Evolutionary conservation across 2,329 filamentous ascomycete genomes (phyloP).

Genomic region (Emergomyces orientalis): DNA sequence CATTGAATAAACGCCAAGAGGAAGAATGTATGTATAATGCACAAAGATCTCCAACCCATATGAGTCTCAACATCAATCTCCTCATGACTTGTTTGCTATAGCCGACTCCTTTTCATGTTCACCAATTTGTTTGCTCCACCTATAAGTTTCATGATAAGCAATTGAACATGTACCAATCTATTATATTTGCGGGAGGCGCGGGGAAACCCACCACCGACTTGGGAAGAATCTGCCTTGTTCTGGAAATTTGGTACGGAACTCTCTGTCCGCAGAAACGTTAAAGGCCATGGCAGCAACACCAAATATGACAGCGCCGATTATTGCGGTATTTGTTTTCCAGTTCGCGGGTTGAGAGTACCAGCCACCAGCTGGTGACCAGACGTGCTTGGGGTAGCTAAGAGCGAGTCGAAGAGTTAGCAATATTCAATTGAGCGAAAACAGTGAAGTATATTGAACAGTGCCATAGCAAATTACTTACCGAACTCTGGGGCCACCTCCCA

Average conservation of each 20-base stretch:
- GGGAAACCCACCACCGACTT: constrained; percentile 61
- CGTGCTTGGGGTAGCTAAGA: constrained; percentile 89
- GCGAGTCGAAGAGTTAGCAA: constrained; percentile 9
- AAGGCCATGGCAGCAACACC: constrained; percentile 60
- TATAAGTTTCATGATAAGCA: constrained; percentile 29
- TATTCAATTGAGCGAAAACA: constrained; percentile 14
- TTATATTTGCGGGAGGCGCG: constrained; percentile 8
- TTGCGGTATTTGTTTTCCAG: constrained; percentile 85
- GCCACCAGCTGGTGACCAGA: constrained; percentile 96
- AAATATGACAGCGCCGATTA: constrained; percentile 59
- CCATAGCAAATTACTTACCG: constrained; percentile 49
- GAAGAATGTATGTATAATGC: constrained; percentile 4
- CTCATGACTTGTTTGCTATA: constrained; percentile 34
- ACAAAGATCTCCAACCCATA: constrained; percentile 9
- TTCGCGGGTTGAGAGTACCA: constrained; percentile 94
- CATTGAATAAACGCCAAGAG: constrained; percentile 10
- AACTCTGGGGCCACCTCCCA: constrained; percentile 73
- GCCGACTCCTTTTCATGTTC: constrained; percentile 53
- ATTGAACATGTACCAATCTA: constrained; percentile 16
- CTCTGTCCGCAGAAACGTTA: constrained; percentile 64
- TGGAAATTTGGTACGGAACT: constrained; percentile 65
- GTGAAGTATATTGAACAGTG: constrained; percentile 33
- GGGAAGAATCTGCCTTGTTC: constrained; percentile 70
- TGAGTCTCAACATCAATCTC: not conserved
- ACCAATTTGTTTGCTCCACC: constrained; percentile 63